Percentiles rank a stretch among this genome's conserved stretches.
phyloP scores from a whole-genome alignment of 108 stramenopile genomes.

The Discostella stelligeroides region DNA sequence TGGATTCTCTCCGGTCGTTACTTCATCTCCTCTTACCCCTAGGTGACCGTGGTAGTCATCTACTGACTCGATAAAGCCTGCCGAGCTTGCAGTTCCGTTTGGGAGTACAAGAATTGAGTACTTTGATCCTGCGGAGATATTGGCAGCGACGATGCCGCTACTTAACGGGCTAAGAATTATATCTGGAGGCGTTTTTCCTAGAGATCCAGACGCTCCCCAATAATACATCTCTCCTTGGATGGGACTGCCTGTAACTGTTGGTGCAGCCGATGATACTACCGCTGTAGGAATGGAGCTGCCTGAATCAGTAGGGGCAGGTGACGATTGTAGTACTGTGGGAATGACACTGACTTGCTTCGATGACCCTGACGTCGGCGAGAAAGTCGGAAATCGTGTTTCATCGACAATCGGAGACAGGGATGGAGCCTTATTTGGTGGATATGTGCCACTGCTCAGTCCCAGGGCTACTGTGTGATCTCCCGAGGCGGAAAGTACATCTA shows the following conservation, averaged over 20 bases:
- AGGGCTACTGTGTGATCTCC: constrained; percentile 46
- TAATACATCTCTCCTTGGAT: constrained; percentile 16
- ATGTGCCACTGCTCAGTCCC: constrained; percentile 11
- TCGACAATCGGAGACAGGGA: neutral
- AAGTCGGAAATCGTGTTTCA: constrained; percentile 5
- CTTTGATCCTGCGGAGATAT: constrained; percentile 40
- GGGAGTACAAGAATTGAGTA: constrained; percentile 36
- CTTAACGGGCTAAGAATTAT: constrained; percentile 17
- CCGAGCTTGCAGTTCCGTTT: constrained; percentile 45
- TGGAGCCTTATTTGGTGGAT: constrained; percentile 11
- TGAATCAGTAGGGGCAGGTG: neutral
- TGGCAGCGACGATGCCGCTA: constrained; percentile 17
- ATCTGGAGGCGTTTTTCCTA: constrained; percentile 21
- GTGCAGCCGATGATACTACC: neutral
- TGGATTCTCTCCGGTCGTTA: constrained; percentile 25
- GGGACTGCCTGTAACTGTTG: constrained; percentile 10
- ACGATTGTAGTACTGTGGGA: neutral
- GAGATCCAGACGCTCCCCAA: constrained; percentile 45
- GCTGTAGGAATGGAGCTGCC: neutral
- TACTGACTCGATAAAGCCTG: constrained; percentile 41
- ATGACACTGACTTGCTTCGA: neutral
- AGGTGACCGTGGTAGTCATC: constrained; percentile 50
- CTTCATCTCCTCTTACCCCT: constrained; percentile 21
- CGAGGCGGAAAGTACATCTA: constrained; percentile 32
- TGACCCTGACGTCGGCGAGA: neutral